Evolutionary conservation across 192 early-diverging fungal genomes (phyloP), one percentile per base, ranked within the genome.

Genomic region (Gamsiella multidivaricata): DNA sequence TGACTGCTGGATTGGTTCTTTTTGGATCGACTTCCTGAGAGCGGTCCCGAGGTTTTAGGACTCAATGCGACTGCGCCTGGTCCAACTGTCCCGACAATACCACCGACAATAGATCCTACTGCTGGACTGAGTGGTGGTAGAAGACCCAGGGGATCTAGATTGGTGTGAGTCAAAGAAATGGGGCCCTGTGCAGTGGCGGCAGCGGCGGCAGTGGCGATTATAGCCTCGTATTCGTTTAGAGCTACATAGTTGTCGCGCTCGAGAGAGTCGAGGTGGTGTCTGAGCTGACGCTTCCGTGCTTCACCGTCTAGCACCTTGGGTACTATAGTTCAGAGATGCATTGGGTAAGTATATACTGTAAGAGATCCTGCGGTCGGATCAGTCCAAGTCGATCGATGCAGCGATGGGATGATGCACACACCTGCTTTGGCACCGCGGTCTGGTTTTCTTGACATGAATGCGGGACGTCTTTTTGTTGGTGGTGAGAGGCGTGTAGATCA

Each of bases 161-260:
- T 78, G 58, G 74, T 78, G 39, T 61, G 51, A 29, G 74, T 78
- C 15, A 78, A 25, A 45, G 58, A 61, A 41, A 78, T 67, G 41
- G 74, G 74, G 3, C 74, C 74, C 39, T 67, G 65, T 14, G 74
- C 65, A 10, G 65, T 43, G 3, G 74, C 74, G 49, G 79, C 83
- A 23, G 81, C 79, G 7, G 82, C 62, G 2, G 84, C 82, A 17
- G 81, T 81, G 36, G 65, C 81, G 43, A 85, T 79, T 9, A 85
- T 70, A 4, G 80, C 84, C 46, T 87, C 85, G 26, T 81, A 75
- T 52, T 87, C 85, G 32, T 84, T 78, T 25, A 87, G 56, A 3
- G 85, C 76, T 12, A 83, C 81, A 74, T 80, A 82, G 68, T 87
- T 87, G 54, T 87, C 85, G 63, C 70, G 79, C 47, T 87, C 85